Evolutionary conservation across 2,329 filamentous ascomycete genomes (phyloP), one percentile per base, ranked within the genome.

Genomic region (Neonectria magnoliae): DNA sequence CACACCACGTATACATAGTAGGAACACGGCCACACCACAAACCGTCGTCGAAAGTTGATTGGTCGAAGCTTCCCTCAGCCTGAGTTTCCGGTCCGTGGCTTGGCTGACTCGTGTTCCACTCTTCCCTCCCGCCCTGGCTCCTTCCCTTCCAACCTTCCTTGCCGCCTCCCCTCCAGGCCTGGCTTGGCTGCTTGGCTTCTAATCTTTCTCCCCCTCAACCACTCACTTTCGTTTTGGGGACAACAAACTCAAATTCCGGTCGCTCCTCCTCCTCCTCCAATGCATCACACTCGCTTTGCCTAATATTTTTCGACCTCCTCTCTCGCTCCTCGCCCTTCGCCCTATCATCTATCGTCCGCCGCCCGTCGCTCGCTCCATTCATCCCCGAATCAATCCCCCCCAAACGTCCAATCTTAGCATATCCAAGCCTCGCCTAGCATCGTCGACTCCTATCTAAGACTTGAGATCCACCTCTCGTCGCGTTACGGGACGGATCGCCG

Each of bases 91-190:
- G 52, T 27, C 45, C 22, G 45, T 52, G 51, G 42, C 57, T 60
- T 65, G 57, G 62, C 52, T 51, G 58, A 61, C 67, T 72, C 70
- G 68, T 71, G 68, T 72, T 59, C 48, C 62, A 48, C 25, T 52
- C 47, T 36, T 50, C 36, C 61, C 41, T 56, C 20, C 33, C 42
- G 29, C 54, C 45, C 47, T 22, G 22, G 22, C 22, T 22, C 22
- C 22, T 25, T 25, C 22, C 22, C 22, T 25, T 25, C 22, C 22
- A 4, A 25, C 22, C 47, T 29, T 50, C 47, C 57, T 31, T 64
- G 20, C n/a, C 38, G 36, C 41, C 25, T 25, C n/a, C 47, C 41
- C 47, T 60, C 48, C 47, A 54, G 16, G 22, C 55, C 47, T 51
- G 45, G 36, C 44, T 51, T 51, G 51, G 22, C 33, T 44, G 31